Evolutionary conservation across 345 rosid species (phyloP).

Genomic region (Acer saccharum): DNA sequence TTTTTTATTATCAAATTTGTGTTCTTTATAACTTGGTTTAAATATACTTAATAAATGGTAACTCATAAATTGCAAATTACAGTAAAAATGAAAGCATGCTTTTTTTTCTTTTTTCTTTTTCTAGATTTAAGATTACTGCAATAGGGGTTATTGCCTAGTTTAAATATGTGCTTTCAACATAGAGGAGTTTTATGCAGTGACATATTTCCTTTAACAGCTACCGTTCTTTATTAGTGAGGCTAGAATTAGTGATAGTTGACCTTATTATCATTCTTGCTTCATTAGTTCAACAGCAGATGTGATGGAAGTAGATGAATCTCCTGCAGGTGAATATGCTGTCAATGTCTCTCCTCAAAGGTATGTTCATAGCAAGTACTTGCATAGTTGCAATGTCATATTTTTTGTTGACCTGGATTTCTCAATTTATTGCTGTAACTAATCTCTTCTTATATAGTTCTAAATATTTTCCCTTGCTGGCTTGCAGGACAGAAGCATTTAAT

Average conservation of each 20-base stretch:
- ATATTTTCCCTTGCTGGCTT: not conserved
- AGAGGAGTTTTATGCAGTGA: too few relatives aligned
- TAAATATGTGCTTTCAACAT: too few relatives aligned
- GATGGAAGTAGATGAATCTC: slow-evolving; percentile 85
- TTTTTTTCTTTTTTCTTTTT: too few relatives aligned
- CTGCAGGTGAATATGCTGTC: slow-evolving; percentile 42
- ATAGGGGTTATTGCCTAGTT: too few relatives aligned
- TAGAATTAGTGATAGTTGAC: slow-evolving; percentile 7
- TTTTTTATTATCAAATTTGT: too few relatives aligned
- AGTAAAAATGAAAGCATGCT: too few relatives aligned
- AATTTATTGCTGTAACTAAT: too few relatives aligned
- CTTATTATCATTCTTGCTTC: slow-evolving; percentile 4
- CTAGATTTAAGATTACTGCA: too few relatives aligned
- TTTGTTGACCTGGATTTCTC: not conserved
- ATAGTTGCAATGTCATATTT: not conserved
- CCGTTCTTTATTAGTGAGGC: not conserved
- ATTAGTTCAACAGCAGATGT: slow-evolving; percentile 46
- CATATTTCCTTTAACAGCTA: not conserved
- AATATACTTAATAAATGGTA: not conserved
- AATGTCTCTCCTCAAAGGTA: slow-evolving; percentile 67
- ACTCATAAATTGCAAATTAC: not conserved
- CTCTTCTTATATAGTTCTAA: not conserved
- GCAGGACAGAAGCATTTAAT: slow-evolving; percentile 77
- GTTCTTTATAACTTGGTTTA: too few relatives aligned
- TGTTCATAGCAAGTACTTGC: slow-evolving; percentile 6